Evolutionary conservation across 768 basidiomycete species (phyloP), one percentile per base, ranked within the genome.

Genomic region (Mycena maculata): DNA sequence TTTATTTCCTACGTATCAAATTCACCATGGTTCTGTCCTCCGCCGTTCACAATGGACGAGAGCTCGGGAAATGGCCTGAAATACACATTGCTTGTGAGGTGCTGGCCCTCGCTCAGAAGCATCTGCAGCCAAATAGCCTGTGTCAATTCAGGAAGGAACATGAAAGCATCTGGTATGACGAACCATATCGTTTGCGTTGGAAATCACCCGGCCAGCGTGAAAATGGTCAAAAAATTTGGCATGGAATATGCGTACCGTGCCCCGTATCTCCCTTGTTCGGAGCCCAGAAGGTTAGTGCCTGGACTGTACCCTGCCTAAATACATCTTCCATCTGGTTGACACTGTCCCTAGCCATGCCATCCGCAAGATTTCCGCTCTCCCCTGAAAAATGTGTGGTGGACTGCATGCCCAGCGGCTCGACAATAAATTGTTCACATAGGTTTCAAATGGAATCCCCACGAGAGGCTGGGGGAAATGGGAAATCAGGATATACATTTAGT

Each of bases 401-500:
- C 22, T 27, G 55, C 70, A 74, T 67, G 8, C 68, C 68, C 8
- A 74, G 55, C 1, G 73, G 73, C 15, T 56, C 25, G 10, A 70
- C 45, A 16, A 74, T 69, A 67, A 57, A 11, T 71, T 39, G 39
- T 65, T 41, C 36, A 73, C 70, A 45, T 69, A 73, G 3, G 30
- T 56, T 20, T 63, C 68, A 45, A 68, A 74, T 7, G 71, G 68
- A 11, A 67, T 41, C 25, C 60, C 61, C 33, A 31, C 27, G 42
- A 76, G 62, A 6, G 67, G 25, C 8, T 60, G 56, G 3, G 75
- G 76, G 22, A 77, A 66, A 33, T 70, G 71, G 0, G 76, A 75
- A 9, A 76, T 58, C 6, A 74, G 33, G 11, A 71, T 69, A 65
- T 76, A 77, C 73, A 76, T 74, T 42, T 67, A 69, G 60, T 76